A percentile compares a stretch with the other conserved stretches of the same genome.
phyloP scores from a whole-genome alignment of 2,329 filamentous ascomycete genomes.

The Aspergillus uvarum region DNA sequence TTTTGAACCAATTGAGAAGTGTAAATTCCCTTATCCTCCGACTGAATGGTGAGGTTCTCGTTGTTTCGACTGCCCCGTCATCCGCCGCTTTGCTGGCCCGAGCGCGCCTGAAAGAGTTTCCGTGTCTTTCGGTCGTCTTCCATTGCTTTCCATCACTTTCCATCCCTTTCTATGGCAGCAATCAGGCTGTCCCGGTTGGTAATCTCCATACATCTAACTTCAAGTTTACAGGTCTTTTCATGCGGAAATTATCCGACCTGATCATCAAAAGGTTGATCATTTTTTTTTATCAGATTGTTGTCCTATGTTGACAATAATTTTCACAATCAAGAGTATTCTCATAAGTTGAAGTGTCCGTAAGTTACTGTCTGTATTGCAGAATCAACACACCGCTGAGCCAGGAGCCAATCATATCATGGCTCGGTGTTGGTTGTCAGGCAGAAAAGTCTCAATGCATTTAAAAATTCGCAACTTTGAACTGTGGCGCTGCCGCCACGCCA shows the following conservation, averaged over 20 bases:
- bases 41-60: slow-evolving; percentile 17
- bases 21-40: not conserved
- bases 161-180: slow-evolving; percentile 24
- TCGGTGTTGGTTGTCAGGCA: not conserved
- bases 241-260: too few relatives aligned
- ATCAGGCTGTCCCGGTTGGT: slow-evolving; percentile 9
- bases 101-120: slow-evolving; percentile 27
- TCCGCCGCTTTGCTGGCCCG: slow-evolving; percentile 26
- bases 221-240: not conserved
- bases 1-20: slow-evolving; percentile 11
- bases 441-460: not conserved
- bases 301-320: too few relatives aligned
- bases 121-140: slow-evolving; percentile 32
- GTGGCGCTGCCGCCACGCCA: too few relatives aligned
- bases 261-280: not conserved
- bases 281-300: not conserved
- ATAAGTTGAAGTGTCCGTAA: too few relatives aligned
- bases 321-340: too few relatives aligned
- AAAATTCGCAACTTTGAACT: too few relatives aligned
- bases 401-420: not conserved
- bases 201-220: not conserved
- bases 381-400: not conserved
- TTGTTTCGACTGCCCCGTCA: slow-evolving; percentile 18
- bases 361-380: too few relatives aligned
- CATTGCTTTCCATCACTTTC: slow-evolving; percentile 32